Percentiles rank a stretch among this genome's conserved stretches.
phyloP scores from a whole-genome alignment of 768 basidiomycete species.

The Tubosaeta sp. region DNA sequence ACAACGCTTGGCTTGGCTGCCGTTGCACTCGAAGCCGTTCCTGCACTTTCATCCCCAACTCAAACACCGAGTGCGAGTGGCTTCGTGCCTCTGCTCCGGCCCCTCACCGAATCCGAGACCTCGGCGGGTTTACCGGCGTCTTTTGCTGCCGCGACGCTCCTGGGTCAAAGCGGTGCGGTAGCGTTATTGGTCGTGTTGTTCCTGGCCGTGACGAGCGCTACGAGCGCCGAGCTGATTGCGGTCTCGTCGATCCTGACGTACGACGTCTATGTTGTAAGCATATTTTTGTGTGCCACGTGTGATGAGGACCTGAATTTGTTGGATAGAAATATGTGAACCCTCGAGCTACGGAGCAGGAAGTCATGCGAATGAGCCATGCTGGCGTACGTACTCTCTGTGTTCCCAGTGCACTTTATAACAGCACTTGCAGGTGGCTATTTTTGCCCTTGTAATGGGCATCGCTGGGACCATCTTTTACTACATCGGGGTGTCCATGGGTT shows the following conservation, averaged over 20 bases:
- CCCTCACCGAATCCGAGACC: constrained; percentile 57
- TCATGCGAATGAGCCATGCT: constrained; percentile 62
- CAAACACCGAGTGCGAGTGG: constrained; percentile 47
- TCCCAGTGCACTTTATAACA: too few relatives aligned
- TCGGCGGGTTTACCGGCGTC: constrained; percentile 87
- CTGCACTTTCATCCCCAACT: constrained; percentile 23
- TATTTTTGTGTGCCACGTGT: background rate
- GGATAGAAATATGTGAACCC: constrained; percentile 75
- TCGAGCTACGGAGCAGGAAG: constrained; percentile 67
- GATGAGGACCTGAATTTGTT: background rate
- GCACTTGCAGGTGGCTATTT: constrained; percentile 54
- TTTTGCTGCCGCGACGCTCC: constrained; percentile 75
- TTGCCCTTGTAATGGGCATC: constrained; percentile 76
- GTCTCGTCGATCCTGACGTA: constrained; percentile 82
- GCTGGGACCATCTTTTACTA: constrained; percentile 84
- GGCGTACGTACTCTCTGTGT: constrained; percentile 47
- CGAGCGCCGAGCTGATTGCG: constrained; percentile 88
- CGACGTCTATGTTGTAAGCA: constrained; percentile 71
- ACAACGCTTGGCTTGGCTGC: constrained; percentile 86
- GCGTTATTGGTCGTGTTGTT: constrained; percentile 80
- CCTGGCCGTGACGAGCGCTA: constrained; percentile 82
- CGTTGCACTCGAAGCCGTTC: constrained; percentile 63
- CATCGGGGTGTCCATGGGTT: constrained; percentile 90
- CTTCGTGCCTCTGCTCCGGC: constrained; percentile 38
- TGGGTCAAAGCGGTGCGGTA: constrained; percentile 77